Conservation (phyloP, 164 flowering plant genomes). For the Liriodendron chinense region DNA sequence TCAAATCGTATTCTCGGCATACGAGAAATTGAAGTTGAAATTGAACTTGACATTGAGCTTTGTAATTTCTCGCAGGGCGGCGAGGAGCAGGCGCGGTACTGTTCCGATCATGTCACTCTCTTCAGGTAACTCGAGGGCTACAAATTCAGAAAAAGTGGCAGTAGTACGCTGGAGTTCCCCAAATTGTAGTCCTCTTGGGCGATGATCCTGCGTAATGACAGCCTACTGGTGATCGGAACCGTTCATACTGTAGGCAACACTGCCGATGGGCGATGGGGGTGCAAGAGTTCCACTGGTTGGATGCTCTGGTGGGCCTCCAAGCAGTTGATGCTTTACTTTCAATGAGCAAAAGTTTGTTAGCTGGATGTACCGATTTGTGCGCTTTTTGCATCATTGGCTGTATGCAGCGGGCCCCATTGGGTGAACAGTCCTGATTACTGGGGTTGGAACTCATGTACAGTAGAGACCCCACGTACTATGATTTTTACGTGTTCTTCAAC, state of each 20-base stretch:
- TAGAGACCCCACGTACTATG: too few species aligned
- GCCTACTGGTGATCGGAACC: neutral
- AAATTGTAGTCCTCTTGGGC: neutral
- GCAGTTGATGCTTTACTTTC: too few species aligned
- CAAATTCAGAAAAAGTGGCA: neutral
- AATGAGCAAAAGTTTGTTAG: too few species aligned
- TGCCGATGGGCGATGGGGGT: neutral
- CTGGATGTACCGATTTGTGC: too few species aligned
- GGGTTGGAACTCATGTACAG: too few species aligned
- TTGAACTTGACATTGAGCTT: neutral
- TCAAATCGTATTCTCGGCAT: neutral
- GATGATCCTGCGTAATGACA: neutral
- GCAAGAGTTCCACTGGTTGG: neutral
- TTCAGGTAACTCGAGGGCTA: constrained; percentile 47
- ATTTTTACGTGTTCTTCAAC: too few species aligned
- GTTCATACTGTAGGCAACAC: neutral
- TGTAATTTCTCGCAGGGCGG: constrained; percentile 56
- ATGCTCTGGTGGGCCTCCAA: too few species aligned
- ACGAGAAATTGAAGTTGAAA: neutral
- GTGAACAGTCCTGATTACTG: too few species aligned
- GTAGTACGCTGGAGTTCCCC: neutral
- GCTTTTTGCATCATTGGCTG: too few species aligned
- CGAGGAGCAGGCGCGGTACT: constrained; percentile 75
- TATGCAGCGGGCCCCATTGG: too few species aligned
- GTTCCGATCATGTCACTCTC: constrained; percentile 77